These are phyloP conservation scores for Amylostereum areolatum DNA, from an alignment of 1,284 basidiomycete genomes.

Conservation along the genomic window DNA sequence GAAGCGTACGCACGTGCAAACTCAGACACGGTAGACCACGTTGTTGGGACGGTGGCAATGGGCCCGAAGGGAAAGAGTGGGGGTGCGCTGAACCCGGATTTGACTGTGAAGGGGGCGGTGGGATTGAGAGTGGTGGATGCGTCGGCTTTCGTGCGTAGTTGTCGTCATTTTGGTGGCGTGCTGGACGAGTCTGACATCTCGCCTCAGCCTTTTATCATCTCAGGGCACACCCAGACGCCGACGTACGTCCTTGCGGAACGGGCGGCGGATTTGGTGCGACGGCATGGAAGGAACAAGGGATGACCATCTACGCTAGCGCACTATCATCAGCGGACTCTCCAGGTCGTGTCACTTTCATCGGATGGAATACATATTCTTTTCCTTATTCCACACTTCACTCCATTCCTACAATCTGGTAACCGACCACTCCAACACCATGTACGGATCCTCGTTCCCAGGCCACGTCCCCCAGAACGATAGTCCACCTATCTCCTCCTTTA, in stretches of 20 bases:
- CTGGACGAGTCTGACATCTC: not conserved
- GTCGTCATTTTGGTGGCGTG: too few species aligned
- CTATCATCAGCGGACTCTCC: too few species aligned
- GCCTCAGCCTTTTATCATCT: not conserved
- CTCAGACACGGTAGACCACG: slow-evolving; percentile 19
- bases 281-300: too few species aligned
- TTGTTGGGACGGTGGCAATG: slow-evolving; percentile 25
- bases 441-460: too few species aligned
- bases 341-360: too few species aligned
- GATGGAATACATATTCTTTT: too few species aligned
- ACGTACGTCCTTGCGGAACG: not conserved
- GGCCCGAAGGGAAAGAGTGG: slow-evolving; percentile 10
- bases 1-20: slow-evolving; percentile 17
- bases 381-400: too few species aligned
- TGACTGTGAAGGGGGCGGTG: slow-evolving; percentile 44
- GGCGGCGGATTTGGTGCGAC: not conserved
- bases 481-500: not conserved
- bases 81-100: slow-evolving; percentile 46
- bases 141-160: slow-evolving; percentile 14
- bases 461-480: too few species aligned
- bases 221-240: not conserved
- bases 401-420: too few species aligned
- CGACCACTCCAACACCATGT: too few species aligned
- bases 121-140: slow-evolving; percentile 24
- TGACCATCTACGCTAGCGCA: too few species aligned